These are phyloP conservation scores for Agaricales sp. DNA, from an alignment of 1,284 basidiomycete genomes.

Conservation along the genomic window DNA sequence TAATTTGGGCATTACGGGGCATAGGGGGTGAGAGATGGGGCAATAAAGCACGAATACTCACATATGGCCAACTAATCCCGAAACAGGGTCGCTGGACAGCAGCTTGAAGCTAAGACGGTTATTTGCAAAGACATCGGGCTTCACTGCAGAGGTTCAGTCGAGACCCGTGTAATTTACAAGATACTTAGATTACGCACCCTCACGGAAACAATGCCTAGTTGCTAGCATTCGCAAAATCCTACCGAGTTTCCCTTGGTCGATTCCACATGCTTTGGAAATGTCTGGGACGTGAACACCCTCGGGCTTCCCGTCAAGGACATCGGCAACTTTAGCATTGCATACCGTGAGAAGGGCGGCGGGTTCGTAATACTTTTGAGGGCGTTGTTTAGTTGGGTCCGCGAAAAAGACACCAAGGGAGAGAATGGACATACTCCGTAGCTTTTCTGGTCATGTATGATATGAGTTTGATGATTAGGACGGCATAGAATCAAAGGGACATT, in stretches of 20 bases:
- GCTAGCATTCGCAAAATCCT: not conserved
- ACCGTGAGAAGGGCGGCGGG: not conserved
- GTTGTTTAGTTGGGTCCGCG: too few species aligned
- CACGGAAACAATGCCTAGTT: not conserved
- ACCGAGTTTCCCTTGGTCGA: not conserved
- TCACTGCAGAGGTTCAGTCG: not conserved
- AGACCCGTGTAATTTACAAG: not conserved
- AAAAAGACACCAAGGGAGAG: not conserved
- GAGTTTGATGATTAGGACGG: not conserved
- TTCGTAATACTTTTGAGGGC: not conserved
- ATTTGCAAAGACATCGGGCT: not conserved
- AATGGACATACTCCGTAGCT: not conserved
- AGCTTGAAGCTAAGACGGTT: constrained; percentile 1
- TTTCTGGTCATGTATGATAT: not conserved
- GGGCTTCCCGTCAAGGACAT: not conserved
- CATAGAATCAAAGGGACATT: not conserved
- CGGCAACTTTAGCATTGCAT: not conserved
- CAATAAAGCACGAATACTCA: not conserved
- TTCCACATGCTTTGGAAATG: not conserved
- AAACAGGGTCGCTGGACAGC: not conserved
- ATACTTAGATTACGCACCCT: not conserved
- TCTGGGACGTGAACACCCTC: not conserved
- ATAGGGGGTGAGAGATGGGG: too few species aligned
- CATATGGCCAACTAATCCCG: not conserved
- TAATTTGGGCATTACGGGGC: too few species aligned